phyloP scores from a whole-genome alignment of 192 early-diverging fungal genomes.

The Rhizoclosmatium sp. region DNA sequence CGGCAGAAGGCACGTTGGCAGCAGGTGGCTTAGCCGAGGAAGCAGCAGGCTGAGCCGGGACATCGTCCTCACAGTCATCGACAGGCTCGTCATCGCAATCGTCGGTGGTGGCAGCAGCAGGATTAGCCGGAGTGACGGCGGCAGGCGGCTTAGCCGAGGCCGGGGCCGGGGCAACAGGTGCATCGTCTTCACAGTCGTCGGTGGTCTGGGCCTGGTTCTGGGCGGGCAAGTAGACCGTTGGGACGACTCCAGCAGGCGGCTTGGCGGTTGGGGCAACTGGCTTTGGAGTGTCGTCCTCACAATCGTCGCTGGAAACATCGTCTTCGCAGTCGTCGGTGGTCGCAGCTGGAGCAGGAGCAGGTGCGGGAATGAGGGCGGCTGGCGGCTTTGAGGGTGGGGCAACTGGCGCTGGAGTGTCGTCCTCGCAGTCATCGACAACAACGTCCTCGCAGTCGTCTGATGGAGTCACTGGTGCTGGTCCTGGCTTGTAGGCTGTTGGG shows the following conservation, averaged over 20 bases:
- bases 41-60: constrained; percentile 53
- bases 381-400: neutral
- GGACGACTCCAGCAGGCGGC: neutral
- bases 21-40: constrained; percentile 63
- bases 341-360: neutral
- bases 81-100: neutral
- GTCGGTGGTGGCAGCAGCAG: neutral
- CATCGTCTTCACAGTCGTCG: neutral
- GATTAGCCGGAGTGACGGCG: neutral
- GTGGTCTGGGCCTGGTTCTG: neutral
- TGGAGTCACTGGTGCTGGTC: neutral
- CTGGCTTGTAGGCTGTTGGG: neutral
- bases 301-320: neutral
- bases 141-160: neutral
- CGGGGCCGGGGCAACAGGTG: neutral
- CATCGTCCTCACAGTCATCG: constrained; percentile 10
- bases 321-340: neutral
- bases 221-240: neutral
- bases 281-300: neutral
- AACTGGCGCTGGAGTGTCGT: neutral
- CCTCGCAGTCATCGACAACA: neutral
- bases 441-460: neutral
- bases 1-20: neutral
- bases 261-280: neutral
- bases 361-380: neutral